Evolutionary conservation across 2,329 filamentous ascomycete genomes (phyloP).

Genomic region (Pseudogymnoascus sp.): DNA sequence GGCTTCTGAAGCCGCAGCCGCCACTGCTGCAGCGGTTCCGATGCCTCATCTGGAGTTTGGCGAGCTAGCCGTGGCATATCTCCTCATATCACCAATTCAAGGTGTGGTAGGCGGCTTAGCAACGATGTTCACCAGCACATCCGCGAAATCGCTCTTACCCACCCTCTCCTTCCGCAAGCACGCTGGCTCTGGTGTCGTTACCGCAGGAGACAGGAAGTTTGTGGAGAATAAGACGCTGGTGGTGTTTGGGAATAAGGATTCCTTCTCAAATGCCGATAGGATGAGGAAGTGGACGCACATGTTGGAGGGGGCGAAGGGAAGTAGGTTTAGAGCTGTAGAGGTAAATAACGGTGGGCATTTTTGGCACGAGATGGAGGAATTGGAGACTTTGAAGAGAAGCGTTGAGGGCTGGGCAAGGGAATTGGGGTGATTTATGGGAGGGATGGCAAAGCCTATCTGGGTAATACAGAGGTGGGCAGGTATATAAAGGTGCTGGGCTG

Average conservation of each 20-base stretch:
- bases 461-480: background rate
- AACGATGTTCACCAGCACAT: constrained; percentile 39
- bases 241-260: constrained; percentile 68
- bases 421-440: background rate
- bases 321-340: constrained; percentile 35
- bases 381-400: background rate
- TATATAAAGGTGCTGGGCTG: background rate
- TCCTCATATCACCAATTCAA: constrained; percentile 62
- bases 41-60: constrained; percentile 17
- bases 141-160: constrained; percentile 24
- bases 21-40: background rate
- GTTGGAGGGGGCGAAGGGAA: constrained; percentile 32
- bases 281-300: constrained; percentile 58
- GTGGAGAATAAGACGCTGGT: constrained; percentile 55
- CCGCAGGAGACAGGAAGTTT: constrained; percentile 45
- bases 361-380: constrained; percentile 32
- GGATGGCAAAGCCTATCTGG: background rate
- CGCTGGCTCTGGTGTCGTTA: constrained; percentile 23
- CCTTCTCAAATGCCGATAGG: constrained; percentile 61
- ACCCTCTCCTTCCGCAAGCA: constrained; percentile 11
- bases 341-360: constrained; percentile 46
- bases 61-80: constrained; percentile 41
- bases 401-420: background rate
- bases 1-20: background rate
- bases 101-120: constrained; percentile 53